Base-by-base conservation (phyloP, 1,284 basidiomycete species). In the Boletus mariae region DNA sequence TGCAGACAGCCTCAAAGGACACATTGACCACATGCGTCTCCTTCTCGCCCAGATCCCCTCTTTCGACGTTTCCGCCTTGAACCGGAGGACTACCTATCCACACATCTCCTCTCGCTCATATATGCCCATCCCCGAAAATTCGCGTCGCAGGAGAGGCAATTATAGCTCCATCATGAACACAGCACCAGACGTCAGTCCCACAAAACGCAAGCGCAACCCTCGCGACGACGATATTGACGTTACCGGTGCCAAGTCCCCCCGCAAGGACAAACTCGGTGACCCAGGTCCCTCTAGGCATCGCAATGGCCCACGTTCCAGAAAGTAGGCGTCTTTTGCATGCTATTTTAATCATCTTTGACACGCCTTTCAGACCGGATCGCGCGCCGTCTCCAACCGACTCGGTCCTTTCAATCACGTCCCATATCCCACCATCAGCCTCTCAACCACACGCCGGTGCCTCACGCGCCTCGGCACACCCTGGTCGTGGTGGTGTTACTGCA, bases 1-100 rank as follows among this genome's bases (percentile, higher is more conserved):
- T 10, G 93, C 94, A 51, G 96, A 99, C 73, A 91, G 84, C 72
- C 80, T 96, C 67, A 83, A 84, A 58, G 74, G 77, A 5, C 90
- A 94, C 70, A 78, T 82, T 53, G 69, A 72, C 51, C 87, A 94
- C 66, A 84, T 94, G 65, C 74, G 76, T 46, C 73, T 75, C 20
- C 77, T 91, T 17, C 74, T 86, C n/a, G 75, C 83, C 66, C 73
- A 80, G 59, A 68, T 89, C n/a, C 86, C 88, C 23, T 77, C 77
- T 37, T 86, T 89, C 61, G 86, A 90, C 62, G 61, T 77, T 3
- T 73, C 79, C 43, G 72, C 75, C 55, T 73, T 87, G 49, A 80
- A 77, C 61, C 76, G 83, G 49, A 80, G 76, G 61, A 91, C 89
- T 8, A 76, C 79, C 7, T 92, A 85, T 67, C 89, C 89, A 2